Base-by-base conservation (phyloP, 2,329 filamentous ascomycete genomes). In the Colletotrichum lini region DNA sequence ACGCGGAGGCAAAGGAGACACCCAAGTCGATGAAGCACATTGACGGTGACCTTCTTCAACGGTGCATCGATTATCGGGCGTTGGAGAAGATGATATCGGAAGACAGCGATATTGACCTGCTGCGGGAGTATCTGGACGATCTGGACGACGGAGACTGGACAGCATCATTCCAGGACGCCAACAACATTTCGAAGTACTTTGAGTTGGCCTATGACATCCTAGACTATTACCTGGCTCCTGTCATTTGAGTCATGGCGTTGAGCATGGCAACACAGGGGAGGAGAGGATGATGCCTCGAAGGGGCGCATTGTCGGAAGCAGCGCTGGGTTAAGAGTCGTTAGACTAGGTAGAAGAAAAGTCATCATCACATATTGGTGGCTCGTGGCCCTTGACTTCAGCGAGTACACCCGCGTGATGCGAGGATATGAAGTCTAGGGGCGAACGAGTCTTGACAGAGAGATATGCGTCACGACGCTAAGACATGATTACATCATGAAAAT, bases 31-130 rank as follows among this genome's bases (percentile, higher is more conserved):
- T 83, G 70, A 89, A 90, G 86, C 91, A 94, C 67, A 84, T 94
- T 3, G 86, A 94, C 72, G 92, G 92, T 0, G 91, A 94, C 74
- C 82, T 93, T 45, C 79, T 94, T 52, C 82, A 83, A 70, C 84
- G 86, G 8, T 88, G 90, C 70, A 74, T 91, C 13, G 81, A 87
- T 21, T 81, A 78, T 21, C 82, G 83, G 42, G 79, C 79, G 0
- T 75, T 91, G 23, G 84, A 88, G 74, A 74, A 76, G 40, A 74
- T 89, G 16, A 79, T 86, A 18, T 73, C 66, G 5, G 76, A 76
- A 26, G 78, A 75, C 23, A 77, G 77, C 53, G 79, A 79, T 21
- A 73, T 81, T 4, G 77, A 79, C 35, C 77, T 84, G 54, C 86
- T 92, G 74, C 79, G 79, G 49, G 80, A 86, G 72, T 82, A 89